A percentile compares a stretch with the other conserved stretches of the same genome.
Conservation (phyloP, 2,329 filamentous ascomycete genomes). For the Aspergillus nomiae region DNA sequence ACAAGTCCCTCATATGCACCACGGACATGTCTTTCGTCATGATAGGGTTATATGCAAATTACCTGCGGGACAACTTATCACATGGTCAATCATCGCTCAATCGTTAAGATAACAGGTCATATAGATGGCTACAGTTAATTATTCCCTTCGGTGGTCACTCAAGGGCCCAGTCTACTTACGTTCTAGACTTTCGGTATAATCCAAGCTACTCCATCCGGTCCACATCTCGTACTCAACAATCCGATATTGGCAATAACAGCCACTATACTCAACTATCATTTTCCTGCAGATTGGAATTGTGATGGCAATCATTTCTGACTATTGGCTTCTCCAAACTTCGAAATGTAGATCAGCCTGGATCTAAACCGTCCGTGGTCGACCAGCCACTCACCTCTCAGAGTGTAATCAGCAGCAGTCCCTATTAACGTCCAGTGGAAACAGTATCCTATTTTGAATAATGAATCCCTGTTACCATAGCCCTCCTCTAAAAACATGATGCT, state of each 20-base stretch:
- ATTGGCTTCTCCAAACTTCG: background rate
- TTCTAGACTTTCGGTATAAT: background rate
- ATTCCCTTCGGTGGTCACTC: background rate
- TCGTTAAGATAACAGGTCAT: background rate
- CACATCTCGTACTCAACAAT: background rate
- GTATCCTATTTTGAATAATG: background rate
- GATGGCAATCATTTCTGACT: background rate
- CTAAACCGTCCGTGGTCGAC: background rate
- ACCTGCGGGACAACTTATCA: too few relatives aligned
- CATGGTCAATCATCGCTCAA: too few relatives aligned
- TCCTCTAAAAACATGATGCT: background rate
- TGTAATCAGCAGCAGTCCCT: background rate
- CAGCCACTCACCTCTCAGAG: background rate
- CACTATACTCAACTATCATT: background rate
- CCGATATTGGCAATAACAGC: background rate
- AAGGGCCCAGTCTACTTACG: background rate
- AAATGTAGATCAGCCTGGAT: background rate
- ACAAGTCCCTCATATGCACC: background rate
- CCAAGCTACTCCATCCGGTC: background rate
- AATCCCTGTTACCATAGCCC: background rate
- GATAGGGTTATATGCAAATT: background rate
- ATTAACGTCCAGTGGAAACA: background rate
- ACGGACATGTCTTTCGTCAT: background rate
- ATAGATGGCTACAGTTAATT: background rate
- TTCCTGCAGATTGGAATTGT: background rate